Evolutionary conservation across 768 basidiomycete genomes (phyloP), one percentile per base, ranked within the genome.

Genomic region (Tricholoma flavovirens): DNA sequence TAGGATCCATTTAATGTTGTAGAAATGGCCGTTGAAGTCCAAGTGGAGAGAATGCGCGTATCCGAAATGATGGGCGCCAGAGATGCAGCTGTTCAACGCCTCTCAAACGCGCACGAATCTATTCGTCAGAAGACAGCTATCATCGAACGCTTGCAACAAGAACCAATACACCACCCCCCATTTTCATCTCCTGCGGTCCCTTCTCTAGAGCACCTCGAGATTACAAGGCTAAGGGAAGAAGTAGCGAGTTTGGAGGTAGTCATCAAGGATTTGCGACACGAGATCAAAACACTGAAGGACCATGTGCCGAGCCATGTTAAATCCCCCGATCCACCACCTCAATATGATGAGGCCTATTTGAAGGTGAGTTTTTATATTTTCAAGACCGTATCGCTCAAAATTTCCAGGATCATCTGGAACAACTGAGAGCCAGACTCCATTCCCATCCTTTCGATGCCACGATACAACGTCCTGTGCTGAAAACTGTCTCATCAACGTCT

Each of bases 1-100:
- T 43, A 82, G 79, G 76, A 77, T 56, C 77, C 79, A 6, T 71
- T 78, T 46, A 72, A 73, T 48, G 70, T 73, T 32, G 79, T 76
- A 2, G 82, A 83, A 58, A 73, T 82, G 65, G 77, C 82, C 10
- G 68, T 86, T 24, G 79, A 82, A 56, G 70, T 83, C 17, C 77
- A 83, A 58, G 68, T 77, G 32, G 83, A 86, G 59, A 75, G 73
- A 38, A 55, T 77, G 49, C 77, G 78, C 49, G 78, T 83, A 1
- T 67, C 66, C 19, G 86, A 88, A 62, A 84, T 83, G 1, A 66
- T 84, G 52, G 72, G 69, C 24, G 87, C 87, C 29, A 81, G 87
- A 38, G 87, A 90, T 62, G 77, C 75, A 29, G 80, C 77, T 14
- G 78, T 86, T 1, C 69, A 78, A 40, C 80, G 80, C 29, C 76